phyloP scores from a whole-genome alignment of 176 grass and related monocot genomes.

The Areca catechu region DNA sequence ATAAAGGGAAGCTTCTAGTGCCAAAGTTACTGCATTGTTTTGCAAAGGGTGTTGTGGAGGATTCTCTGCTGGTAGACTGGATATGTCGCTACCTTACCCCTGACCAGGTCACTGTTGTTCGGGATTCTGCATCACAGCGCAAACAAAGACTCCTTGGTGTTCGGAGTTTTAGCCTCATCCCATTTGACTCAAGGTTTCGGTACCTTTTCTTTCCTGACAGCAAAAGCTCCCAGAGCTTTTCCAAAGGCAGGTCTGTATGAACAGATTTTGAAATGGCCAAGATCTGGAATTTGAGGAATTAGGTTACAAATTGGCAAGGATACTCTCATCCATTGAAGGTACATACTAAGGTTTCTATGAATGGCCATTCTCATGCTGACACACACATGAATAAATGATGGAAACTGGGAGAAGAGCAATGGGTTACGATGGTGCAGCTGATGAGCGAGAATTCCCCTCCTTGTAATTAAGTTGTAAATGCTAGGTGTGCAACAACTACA shows the following conservation, averaged over 20 bases:
- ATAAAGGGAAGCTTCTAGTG: constrained; percentile 75
- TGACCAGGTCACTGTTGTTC: constrained; percentile 44
- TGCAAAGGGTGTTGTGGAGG: constrained; percentile 69
- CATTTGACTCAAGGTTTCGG: constrained; percentile 8
- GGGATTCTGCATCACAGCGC: constrained; percentile 4
- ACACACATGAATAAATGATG: no score
- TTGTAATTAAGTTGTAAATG: no score
- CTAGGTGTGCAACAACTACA: no score
- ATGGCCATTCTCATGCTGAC: no score
- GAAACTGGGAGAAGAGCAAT: no score
- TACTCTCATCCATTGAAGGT: no score
- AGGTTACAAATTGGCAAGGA: no score
- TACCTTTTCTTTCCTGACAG: constrained; percentile 8
- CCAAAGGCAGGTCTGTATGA: constrained; percentile 7
- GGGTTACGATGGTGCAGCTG: no score
- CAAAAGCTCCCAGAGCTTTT: not conserved
- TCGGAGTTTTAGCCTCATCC: constrained; percentile 6
- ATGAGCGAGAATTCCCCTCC: no score
- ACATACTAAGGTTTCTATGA: no score
- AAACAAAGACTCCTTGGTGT: constrained; percentile 3
- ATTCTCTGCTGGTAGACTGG: constrained; percentile 73
- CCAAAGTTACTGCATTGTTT: constrained; percentile 80
- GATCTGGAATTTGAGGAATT: no score
- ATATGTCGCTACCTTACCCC: constrained; percentile 69
- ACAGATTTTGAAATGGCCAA: not conserved